Conservation (phyloP, 192 early-diverging fungal species). For the Coemansia sp. region DNA sequence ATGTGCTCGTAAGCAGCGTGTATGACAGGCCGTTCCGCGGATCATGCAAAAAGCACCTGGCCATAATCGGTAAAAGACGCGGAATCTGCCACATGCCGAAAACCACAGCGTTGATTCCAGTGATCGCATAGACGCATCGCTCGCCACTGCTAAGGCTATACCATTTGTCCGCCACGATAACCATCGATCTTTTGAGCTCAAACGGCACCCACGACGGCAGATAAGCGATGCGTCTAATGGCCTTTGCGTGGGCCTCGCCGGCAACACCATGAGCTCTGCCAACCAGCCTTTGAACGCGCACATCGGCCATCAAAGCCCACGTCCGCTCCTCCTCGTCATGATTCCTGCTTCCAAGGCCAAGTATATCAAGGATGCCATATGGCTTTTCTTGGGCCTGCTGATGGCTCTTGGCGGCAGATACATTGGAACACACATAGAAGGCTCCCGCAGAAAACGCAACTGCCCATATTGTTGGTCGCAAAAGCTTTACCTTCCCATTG, state of each 20-base stretch:
- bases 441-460: slow-evolving; percentile 26
- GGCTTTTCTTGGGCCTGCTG: slow-evolving; percentile 5
- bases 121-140: slow-evolving; percentile 51
- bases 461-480: slow-evolving; percentile 33
- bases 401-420: slow-evolving; percentile 9
- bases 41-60: slow-evolving; percentile 72
- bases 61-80: slow-evolving; percentile 66
- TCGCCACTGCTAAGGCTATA: slow-evolving; percentile 22
- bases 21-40: slow-evolving; percentile 63
- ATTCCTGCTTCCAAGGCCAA: neutral
- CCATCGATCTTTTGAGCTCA: slow-evolving; percentile 31
- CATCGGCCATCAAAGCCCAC: slow-evolving; percentile 27
- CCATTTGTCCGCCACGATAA: slow-evolving; percentile 32
- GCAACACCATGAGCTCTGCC: slow-evolving; percentile 15
- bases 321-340: slow-evolving; percentile 9
- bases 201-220: slow-evolving; percentile 40
- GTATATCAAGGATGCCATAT: neutral
- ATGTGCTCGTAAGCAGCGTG: slow-evolving; percentile 75
- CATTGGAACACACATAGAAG: slow-evolving; percentile 26
- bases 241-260: slow-evolving; percentile 20
- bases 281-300: slow-evolving; percentile 23
- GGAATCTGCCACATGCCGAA: slow-evolving; percentile 76
- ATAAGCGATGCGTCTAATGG: slow-evolving; percentile 25
- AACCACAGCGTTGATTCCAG: slow-evolving; percentile 70
- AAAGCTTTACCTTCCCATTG: slow-evolving; percentile 13